These are phyloP conservation scores for Globisporangium paroecandrum DNA, from an alignment of 352 stramenopile genomes.

Conservation along the genomic window DNA sequence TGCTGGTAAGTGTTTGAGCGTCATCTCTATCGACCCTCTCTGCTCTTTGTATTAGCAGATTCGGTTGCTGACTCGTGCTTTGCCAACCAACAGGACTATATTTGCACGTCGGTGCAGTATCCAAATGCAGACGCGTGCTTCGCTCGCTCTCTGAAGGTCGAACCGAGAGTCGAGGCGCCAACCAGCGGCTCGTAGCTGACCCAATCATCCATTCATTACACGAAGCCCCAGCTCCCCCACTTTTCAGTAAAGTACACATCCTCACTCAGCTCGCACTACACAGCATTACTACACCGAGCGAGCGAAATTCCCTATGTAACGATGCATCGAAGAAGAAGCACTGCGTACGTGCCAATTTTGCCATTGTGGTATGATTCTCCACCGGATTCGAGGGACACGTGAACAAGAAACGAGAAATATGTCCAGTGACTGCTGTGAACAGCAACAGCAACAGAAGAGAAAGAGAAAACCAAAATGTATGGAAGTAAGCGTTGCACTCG, in stretches of 20 bases:
- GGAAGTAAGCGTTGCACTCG: conserved; percentile 5
- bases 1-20: conserved; percentile 49
- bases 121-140: conserved; percentile 74
- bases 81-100: conserved; percentile 48
- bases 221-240: background rate
- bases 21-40: too few relatives aligned
- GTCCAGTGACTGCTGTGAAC: conserved; percentile 1
- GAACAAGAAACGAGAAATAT: conserved; percentile 4
- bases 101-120: conserved; percentile 67
- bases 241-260: conserved; percentile 6
- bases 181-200: conserved; percentile 11
- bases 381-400: background rate
- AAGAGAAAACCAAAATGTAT: background rate
- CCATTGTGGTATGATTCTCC: background rate
- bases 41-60: too few relatives aligned
- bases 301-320: background rate
- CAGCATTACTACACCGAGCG: background rate
- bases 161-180: conserved; percentile 65
- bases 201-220: background rate
- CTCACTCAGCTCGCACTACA: background rate
- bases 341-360: conserved; percentile 5
- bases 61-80: background rate
- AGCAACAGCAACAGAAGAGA: conserved; percentile 1
- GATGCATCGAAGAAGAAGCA: background rate
- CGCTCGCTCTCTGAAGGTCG: conserved; percentile 72